Base-by-base conservation (phyloP, 495 filamentous ascomycete genomes). In the Talaromyces trachyspermus region DNA sequence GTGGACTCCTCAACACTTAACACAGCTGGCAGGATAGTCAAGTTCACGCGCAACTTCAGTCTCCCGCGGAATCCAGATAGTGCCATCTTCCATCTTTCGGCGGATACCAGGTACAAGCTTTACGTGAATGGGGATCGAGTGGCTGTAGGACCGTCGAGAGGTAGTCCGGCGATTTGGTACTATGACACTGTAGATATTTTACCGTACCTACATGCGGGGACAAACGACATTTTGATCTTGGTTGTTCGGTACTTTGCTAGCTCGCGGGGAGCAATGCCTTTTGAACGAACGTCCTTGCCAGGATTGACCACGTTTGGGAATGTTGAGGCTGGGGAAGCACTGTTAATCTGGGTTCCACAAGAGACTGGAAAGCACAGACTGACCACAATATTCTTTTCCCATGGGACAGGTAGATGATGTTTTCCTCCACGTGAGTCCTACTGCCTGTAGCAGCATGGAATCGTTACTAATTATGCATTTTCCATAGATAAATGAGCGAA, bases 21-120 rank as follows among this genome's bases (percentile, higher is more conserved):
- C 33, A 62, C 61, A 17, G 58, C 54, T 6, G 65, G 63, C 14
- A 51, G 53, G 26, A 50, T 66, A 20, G 65, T 66, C 39, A 25
- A 46, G 3, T 68, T 68, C 51, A 49, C 32, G 0, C 53, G 58
- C 1, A 27, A 44, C 4, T 38, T 69, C 25, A 39, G 23, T 20
- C 50, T 69, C n/a, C 1, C 41, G 0, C 54, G 49, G 0, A 5
- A 12, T 10, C 50, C 59, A 6, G 51, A 8, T 2, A 20, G 26
- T 7, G 40, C 55, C 5, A 5, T 57, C 1, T 39, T 69, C 14
- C 61, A 68, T 52, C 55, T 66, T 42, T 68, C 66, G 5, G 66
- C 66, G 1, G 66, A 69, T 30, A 69, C 66, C 1, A 49, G 66
- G 11, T 69, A 69, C 45, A 66, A 68, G 35, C 51, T 69, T 17